Percentiles rank a stretch among this genome's conserved stretches.
These are phyloP conservation scores for Cercospora sojina DNA, from an alignment of 2,329 filamentous ascomycete species.

Conservation along the genomic window DNA sequence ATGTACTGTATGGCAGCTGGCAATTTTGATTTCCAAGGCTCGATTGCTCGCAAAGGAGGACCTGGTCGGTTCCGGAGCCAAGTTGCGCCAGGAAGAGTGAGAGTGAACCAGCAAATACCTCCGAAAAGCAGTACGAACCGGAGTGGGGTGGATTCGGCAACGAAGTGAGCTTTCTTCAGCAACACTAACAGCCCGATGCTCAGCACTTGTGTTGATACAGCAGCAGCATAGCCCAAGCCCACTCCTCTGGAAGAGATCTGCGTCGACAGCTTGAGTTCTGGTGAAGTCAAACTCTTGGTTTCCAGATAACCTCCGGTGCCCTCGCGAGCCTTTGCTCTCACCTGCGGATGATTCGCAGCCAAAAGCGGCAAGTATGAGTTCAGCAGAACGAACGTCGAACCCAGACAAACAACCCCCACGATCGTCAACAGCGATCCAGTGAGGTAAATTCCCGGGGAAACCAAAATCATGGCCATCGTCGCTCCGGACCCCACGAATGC, in stretches of 20 bases:
- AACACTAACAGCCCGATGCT: conserved; percentile 71
- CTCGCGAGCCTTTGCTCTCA: conserved; percentile 29
- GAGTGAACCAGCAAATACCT: conserved; percentile 83
- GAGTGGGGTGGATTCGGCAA: conserved; percentile 71
- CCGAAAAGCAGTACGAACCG: conserved; percentile 78
- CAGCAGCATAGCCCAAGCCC: conserved; percentile 83
- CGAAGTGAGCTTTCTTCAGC: conserved; percentile 56
- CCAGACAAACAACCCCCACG: conserved; percentile 83
- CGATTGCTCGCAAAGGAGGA: conserved; percentile 64
- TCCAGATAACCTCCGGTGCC: neutral
- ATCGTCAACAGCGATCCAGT: conserved; percentile 78
- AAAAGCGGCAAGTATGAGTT: conserved; percentile 90
- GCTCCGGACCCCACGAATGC: conserved; percentile 73
- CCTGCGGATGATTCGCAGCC: conserved; percentile 72
- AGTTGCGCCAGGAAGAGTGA: conserved; percentile 78
- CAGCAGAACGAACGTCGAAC: conserved; percentile 90
- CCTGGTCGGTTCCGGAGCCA: conserved; percentile 68
- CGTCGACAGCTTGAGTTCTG: conserved; percentile 74
- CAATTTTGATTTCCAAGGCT: conserved; percentile 22
- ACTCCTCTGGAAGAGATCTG: conserved; percentile 85
- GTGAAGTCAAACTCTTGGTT: conserved; percentile 44
- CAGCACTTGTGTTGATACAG: conserved; percentile 74
- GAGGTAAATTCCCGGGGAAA: conserved; percentile 72
- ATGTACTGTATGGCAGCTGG: conserved; percentile 60
- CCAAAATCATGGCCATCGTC: conserved; percentile 78